phyloP scores from a whole-genome alignment of 2,329 filamentous ascomycete species.

The Escovopsis sp. region DNA sequence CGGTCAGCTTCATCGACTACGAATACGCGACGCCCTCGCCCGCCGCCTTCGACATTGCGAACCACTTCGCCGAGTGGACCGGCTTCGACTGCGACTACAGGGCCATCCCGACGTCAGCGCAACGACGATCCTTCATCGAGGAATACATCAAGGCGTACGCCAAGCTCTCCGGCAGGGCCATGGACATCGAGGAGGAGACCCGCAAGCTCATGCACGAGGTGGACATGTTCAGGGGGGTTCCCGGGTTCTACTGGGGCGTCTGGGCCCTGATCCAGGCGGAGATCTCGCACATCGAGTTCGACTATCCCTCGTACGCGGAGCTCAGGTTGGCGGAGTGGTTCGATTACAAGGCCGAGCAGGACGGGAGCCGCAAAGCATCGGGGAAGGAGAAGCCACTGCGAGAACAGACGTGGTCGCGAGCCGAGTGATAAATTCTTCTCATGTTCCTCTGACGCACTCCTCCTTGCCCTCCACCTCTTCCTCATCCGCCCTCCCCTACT shows the following conservation, averaged over 20 bases:
- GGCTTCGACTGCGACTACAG: constrained; percentile 90
- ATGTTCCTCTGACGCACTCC: no score
- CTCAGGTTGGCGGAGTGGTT: constrained; percentile 79
- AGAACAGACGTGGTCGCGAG: constrained; percentile 61
- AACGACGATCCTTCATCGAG: constrained; percentile 66
- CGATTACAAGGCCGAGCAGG: constrained; percentile 68
- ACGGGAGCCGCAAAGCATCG: constrained; percentile 40
- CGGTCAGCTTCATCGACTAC: constrained; percentile 82
- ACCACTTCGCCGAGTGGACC: constrained; percentile 97
- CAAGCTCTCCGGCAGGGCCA: constrained; percentile 26
- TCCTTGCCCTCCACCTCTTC: no score
- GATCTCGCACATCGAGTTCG: constrained; percentile 92
- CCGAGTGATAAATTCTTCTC: no score
- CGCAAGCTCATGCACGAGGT: constrained; percentile 64
- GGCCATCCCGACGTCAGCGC: constrained; percentile 61
- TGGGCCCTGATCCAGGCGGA: constrained; percentile 92
- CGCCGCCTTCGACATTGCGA: constrained; percentile 89
- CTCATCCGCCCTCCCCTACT: no score
- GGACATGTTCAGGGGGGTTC: constrained; percentile 74
- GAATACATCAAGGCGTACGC: constrained; percentile 73
- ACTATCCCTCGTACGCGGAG: constrained; percentile 87
- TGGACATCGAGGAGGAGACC: constrained; percentile 46
- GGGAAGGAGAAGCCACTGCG: constrained; percentile 54
- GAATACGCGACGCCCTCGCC: constrained; percentile 93
- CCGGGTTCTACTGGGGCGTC: constrained; percentile 83